Evolutionary conservation across 176 grass and related monocot genomes (phyloP), one percentile per base, ranked within the genome.

Genomic region (Thinopyrum elongatum): DNA sequence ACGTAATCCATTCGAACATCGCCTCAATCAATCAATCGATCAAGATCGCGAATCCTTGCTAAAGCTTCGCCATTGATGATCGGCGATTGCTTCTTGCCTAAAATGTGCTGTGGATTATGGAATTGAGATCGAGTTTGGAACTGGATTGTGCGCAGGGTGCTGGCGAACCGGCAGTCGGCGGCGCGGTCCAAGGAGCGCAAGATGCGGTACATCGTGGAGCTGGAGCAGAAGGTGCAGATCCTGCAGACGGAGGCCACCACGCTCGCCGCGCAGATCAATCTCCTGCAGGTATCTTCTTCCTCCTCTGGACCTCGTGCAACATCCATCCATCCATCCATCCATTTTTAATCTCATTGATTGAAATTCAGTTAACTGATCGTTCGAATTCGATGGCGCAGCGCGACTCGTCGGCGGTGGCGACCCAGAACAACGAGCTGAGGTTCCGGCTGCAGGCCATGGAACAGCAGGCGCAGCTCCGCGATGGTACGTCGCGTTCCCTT

Each of bases 391-490:
- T n/a, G 79, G 70, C 77, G 51, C 92, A 98, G 96, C 86, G 91
- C 19, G 93, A 94, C 79, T 94, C 93, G 35, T 65, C 86, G 21
- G 88, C 86, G 26, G 65, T 98, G 79, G 81, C 78, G 23, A 92
- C 86, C 64, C 96, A 95, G 75, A 98, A 98, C 90, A 92, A 88
- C 59, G 92, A 98, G 90, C 91, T 98, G 75, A 92, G 87, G 88
- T 98, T 95, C 84, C 88, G 96, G 78, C 86, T 98, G 47, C 93
- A 95, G 87, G 82, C 96, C 82, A 94, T 98, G 96, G 96, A 95
- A 82, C 96, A 95, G 82, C 93, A 95, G 84, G 93, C 90, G 78
- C 92, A 95, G 81, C 87, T 98, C 68, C 93, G 92, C 72, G 93
- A 98, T 65, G 93, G 96, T 98, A 71, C 89, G 81, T 88, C 5